Evolutionary conservation across 1,284 basidiomycete species (phyloP).

Genomic region (Ustilago vetiveriae): DNA sequence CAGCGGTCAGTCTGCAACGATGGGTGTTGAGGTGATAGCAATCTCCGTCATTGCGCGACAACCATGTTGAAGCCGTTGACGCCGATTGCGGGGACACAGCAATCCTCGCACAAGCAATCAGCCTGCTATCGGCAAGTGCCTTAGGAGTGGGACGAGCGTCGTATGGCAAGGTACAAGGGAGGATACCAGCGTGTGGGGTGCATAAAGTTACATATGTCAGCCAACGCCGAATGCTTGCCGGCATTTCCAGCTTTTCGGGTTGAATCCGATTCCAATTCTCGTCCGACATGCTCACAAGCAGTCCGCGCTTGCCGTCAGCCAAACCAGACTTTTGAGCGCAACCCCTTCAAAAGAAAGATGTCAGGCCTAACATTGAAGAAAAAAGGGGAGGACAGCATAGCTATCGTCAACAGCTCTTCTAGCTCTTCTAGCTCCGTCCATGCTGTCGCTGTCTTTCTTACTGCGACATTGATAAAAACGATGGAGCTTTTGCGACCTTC

Average conservation of each 20-base stretch:
- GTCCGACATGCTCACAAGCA: slow-evolving; percentile 9
- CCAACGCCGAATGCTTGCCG: slow-evolving; percentile 27
- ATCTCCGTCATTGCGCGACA: neutral
- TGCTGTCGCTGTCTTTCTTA: too few relatives aligned
- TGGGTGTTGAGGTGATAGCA: neutral
- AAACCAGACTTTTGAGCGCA: too few relatives aligned
- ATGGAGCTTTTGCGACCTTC: too few relatives aligned
- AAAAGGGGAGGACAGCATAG: too few relatives aligned
- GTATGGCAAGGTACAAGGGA: too few relatives aligned
- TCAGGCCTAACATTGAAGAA: too few relatives aligned
- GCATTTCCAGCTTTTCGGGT: slow-evolving; percentile 23
- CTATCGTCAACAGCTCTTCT: too few relatives aligned
- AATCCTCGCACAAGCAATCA: too few relatives aligned
- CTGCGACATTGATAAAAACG: too few relatives aligned
- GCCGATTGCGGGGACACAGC: neutral
- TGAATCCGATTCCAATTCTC: neutral
- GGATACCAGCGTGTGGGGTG: slow-evolving; percentile 23
- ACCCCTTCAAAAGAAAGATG: too few relatives aligned
- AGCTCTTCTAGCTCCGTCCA: too few relatives aligned
- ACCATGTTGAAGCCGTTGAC: too few relatives aligned
- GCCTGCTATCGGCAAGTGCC: neutral
- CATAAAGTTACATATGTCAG: slow-evolving; percentile 26
- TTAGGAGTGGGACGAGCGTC: slow-evolving; percentile 3
- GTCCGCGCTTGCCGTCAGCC: slow-evolving; percentile 22
- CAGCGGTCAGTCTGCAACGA: neutral